Conservation (phyloP, 164 flowering plant genomes). For the Cinnamomum micranthum region DNA sequence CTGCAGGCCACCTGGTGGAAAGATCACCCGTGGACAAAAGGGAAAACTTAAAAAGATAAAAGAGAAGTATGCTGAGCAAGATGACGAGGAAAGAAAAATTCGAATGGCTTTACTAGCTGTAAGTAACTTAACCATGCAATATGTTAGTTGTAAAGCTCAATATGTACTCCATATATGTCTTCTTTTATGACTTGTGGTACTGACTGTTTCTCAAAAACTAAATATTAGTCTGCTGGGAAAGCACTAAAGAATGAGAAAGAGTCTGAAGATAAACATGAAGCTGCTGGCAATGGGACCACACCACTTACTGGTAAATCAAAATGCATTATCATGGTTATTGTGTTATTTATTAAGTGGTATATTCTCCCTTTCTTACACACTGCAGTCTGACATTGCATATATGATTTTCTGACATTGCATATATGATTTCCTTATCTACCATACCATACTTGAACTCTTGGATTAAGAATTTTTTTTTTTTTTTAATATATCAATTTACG, state of each 20-base stretch:
- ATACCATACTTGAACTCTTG: no score
- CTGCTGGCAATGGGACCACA: conserved; percentile 23
- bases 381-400: no score
- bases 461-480: no score
- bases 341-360: background rate
- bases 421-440: no score
- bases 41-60: conserved; percentile 91
- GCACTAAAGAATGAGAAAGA: conserved; percentile 35
- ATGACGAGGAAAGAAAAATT: conserved; percentile 85
- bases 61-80: conserved; percentile 92
- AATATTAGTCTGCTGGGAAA: conserved; percentile 71
- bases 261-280: conserved; percentile 24
- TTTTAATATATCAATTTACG: no score
- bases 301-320: conserved; percentile 38
- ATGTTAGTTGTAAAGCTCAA: background rate
- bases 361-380: no score
- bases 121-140: conserved; percentile 29
- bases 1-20: conserved; percentile 41
- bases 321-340: background rate
- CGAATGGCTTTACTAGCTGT: conserved; percentile 92
- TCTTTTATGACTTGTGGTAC: background rate
- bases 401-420: no score
- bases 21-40: conserved; percentile 75
- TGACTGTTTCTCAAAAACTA: conserved; percentile 13
- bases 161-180: background rate